Base-by-base conservation (phyloP, 2,329 filamentous ascomycete species). In the Lasiodiplodia sp. region DNA sequence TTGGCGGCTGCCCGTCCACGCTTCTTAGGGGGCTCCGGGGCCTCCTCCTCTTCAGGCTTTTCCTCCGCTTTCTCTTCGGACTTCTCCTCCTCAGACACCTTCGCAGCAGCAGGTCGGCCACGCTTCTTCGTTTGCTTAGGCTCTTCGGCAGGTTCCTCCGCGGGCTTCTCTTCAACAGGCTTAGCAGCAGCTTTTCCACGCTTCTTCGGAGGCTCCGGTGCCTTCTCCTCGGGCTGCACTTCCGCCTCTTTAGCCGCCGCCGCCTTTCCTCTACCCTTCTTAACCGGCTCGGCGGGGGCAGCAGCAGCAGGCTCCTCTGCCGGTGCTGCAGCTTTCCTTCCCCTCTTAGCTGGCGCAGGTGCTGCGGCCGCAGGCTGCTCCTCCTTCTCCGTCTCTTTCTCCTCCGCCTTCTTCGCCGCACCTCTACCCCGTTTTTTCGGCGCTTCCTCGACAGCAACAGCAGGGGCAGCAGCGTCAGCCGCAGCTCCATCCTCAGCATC, bases 91-190 rank as follows among this genome's bases (percentile, higher is more conserved):
- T 69, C 69, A 7, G 21, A 28, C 23, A 67, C 31, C 56, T 57
- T 67, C n/a, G 67, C 31, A 5, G 40, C 40, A 23, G 69, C 56
- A n/a, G 75, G 72, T 25, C 75, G 69, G 63, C 75, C 76, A 52
- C 75, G 75, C 71, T 75, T 77, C 71, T 76, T 77, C 5, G 74
- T 70, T 57, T 70, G 67, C 40, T 69, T 68, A 14, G 68, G 21
- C 16, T 62, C 69, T n/a, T 52, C 60, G 12, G 63, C 57, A 44
- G 34, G 38, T 25, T 34, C 49, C 51, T 63, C 40, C 47, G 12
- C 21, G 4, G 37, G 51, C 25, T 57, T 37, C 47, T 53, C 51
- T n/a, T 64, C 38, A 31, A 18, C 28, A 12, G 23, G 51, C 23
- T 57, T 37, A 62, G 57, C 37, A 18, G 40, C 56, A 16, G 67